These are phyloP conservation scores for Phytophthora multivora DNA, from an alignment of 352 stramenopile species.

Conservation along the genomic window DNA sequence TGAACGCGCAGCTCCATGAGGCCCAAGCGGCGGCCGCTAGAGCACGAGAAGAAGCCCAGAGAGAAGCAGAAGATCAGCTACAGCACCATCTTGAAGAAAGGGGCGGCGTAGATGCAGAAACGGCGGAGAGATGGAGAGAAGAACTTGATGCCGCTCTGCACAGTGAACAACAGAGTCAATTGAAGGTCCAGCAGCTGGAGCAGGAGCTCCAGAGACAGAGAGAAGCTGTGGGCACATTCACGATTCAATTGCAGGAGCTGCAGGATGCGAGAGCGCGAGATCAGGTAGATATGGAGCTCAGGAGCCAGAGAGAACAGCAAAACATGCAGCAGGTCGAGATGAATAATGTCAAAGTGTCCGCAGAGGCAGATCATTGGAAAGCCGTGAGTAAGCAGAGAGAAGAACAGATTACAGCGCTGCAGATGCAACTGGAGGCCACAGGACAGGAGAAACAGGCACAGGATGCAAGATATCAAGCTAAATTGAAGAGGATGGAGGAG, in stretches of 20 bases:
- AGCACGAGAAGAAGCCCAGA: slow-evolving; percentile 29
- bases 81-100: slow-evolving; percentile 33
- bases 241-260: slow-evolving; percentile 42
- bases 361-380: slow-evolving; percentile 56
- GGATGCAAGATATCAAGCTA: slow-evolving; percentile 49
- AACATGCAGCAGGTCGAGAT: slow-evolving; percentile 49
- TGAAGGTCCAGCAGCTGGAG: slow-evolving; percentile 45
- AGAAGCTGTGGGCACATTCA: slow-evolving; percentile 34
- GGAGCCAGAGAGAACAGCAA: slow-evolving; percentile 38
- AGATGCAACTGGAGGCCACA: slow-evolving; percentile 42
- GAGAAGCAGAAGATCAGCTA: slow-evolving; percentile 34
- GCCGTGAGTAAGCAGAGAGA: slow-evolving; percentile 45
- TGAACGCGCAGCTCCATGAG: slow-evolving; percentile 48
- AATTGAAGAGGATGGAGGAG: slow-evolving; percentile 68
- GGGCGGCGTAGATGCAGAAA: slow-evolving; percentile 41
- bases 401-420: slow-evolving; percentile 44
- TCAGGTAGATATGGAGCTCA: slow-evolving; percentile 40
- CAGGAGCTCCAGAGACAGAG: slow-evolving; percentile 36
- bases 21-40: slow-evolving; percentile 33
- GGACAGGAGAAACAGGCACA: slow-evolving; percentile 50
- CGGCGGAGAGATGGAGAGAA: slow-evolving; percentile 39
- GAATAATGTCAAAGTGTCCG: slow-evolving; percentile 30
- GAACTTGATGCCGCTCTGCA: slow-evolving; percentile 43
- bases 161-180: slow-evolving; percentile 34
- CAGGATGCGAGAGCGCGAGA: slow-evolving; percentile 28